A percentile compares a stretch with the other conserved stretches of the same genome.
Evolutionary conservation across 2,329 filamentous ascomycete species (phyloP).

Genomic region (Colletotrichum theobromicola): DNA sequence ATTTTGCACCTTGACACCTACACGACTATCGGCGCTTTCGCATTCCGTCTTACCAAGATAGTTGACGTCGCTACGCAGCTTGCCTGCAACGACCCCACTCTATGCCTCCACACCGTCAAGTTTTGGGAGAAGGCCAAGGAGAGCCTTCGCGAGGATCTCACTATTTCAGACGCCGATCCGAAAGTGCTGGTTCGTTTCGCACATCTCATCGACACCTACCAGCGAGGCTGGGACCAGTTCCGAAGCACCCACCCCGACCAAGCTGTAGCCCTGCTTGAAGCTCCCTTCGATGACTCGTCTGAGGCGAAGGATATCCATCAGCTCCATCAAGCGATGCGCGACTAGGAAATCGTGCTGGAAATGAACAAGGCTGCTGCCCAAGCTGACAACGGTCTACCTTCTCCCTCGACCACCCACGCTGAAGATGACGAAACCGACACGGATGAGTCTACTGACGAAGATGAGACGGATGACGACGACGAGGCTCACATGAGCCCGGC

Average conservation of each 20-base stretch:
- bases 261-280: background rate
- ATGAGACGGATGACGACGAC: background rate
- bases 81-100: background rate
- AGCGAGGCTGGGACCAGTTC: background rate
- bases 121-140: background rate
- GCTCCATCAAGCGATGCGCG: background rate
- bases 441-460: background rate
- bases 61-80: background rate
- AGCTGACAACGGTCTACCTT: background rate
- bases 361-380: background rate
- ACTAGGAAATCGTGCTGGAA: background rate
- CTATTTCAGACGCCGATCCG: background rate
- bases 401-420: background rate
- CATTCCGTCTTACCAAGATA: background rate
- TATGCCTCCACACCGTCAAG: background rate
- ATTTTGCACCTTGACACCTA: background rate
- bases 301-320: background rate
- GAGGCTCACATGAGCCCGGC: background rate
- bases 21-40: background rate
- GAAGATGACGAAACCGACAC: background rate
- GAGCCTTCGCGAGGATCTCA: background rate
- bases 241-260: background rate
- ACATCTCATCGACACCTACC: background rate
- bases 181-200: background rate
- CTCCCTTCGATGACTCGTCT: background rate